phyloP scores from a whole-genome alignment of 2,329 filamentous ascomycete genomes.

The Madurella fahalii region DNA sequence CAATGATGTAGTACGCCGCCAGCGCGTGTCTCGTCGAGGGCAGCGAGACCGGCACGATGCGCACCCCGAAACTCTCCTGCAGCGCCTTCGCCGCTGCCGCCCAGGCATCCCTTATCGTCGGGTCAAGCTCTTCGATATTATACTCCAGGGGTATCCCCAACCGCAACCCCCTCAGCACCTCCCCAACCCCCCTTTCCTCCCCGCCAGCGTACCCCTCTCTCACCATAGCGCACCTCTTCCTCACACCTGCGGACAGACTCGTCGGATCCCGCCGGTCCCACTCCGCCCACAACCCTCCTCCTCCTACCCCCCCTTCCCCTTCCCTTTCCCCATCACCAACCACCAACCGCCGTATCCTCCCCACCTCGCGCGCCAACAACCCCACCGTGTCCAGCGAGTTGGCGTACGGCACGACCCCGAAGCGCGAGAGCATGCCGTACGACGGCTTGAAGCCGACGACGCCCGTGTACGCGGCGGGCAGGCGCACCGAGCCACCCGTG shows the following conservation, averaged over 20 bases:
- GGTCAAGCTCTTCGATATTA: slow-evolving; percentile 76
- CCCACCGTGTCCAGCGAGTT: slow-evolving; percentile 92
- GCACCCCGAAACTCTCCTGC: slow-evolving; percentile 57
- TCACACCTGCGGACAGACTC: slow-evolving; percentile 54
- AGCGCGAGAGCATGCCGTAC: slow-evolving; percentile 81
- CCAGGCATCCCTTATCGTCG: slow-evolving; percentile 68
- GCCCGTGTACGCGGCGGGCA: slow-evolving; percentile 84
- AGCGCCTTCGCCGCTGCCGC: slow-evolving; percentile 55
- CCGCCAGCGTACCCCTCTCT: slow-evolving; percentile 28
- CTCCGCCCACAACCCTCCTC: slow-evolving; percentile 42
- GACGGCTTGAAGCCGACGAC: slow-evolving; percentile 86
- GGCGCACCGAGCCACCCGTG: slow-evolving; percentile 81
- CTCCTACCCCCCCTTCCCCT: slow-evolving; percentile 35
- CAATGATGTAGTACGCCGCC: slow-evolving; percentile 91
- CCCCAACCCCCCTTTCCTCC: background rate
- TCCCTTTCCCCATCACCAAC: slow-evolving; percentile 36
- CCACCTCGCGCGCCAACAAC: slow-evolving; percentile 57
- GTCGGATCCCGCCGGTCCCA: slow-evolving; percentile 74
- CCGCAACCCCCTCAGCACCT: slow-evolving; percentile 34
- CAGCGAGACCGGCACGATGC: slow-evolving; percentile 70
- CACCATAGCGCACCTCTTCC: slow-evolving; percentile 42
- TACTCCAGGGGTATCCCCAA: slow-evolving; percentile 70
- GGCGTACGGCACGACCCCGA: slow-evolving; percentile 85
- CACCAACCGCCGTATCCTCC: slow-evolving; percentile 48
- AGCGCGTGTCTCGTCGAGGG: slow-evolving; percentile 82